Base-by-base conservation (phyloP, 768 basidiomycete species). In the Auriscalpium vulgare region DNA sequence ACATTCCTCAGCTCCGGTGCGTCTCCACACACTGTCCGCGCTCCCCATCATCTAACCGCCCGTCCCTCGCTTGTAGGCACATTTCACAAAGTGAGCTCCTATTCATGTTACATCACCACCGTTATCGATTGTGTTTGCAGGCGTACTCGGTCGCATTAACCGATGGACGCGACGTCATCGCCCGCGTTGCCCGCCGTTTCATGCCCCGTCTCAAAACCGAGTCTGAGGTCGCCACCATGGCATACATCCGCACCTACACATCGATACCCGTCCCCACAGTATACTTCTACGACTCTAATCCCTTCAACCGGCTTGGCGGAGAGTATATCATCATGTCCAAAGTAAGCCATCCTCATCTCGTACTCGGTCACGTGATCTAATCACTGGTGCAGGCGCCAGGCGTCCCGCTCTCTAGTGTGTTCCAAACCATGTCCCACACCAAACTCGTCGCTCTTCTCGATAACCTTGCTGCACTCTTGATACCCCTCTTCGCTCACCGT, bases 301-400 rank as follows among this genome's bases (percentile, higher is more conserved):
- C 89, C 9, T 88, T 82, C 67, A 92, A 93, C 66, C 82, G 87
- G 11, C 75, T 93, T 34, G 91, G 89, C 0, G 87, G 87, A 17
- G 91, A 93, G 68, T 92, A 84, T 62, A 89, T 92, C 60, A 67
- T 93, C 58, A 90, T 92, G 90, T 87, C 87, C 53, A 91, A 86
- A 81, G 89, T 87, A 58, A 46, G 79, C 14, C 55, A 46, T 14
- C 37, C n/a, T 40, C 37, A 23, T 34, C 49, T 17, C 50, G 4
- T 2, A 4, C 17, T 4, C 16, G 4, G 46, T 47, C 37, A 35
- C 43, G 46, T 57, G 56, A 58, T 46, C 47, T 17, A 29, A 37
- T 37, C 17, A 45, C 37, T 65, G 53, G 55, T 58, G 52, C 65
- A 91, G 89, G 90, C 90, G 29, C 72, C 77, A 2, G 90, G 90